Percentiles rank a stretch among this genome's conserved stretches.
These are phyloP conservation scores for Rhodotorula sp. DNA, from an alignment of 1,284 basidiomycete genomes.

Conservation along the genomic window DNA sequence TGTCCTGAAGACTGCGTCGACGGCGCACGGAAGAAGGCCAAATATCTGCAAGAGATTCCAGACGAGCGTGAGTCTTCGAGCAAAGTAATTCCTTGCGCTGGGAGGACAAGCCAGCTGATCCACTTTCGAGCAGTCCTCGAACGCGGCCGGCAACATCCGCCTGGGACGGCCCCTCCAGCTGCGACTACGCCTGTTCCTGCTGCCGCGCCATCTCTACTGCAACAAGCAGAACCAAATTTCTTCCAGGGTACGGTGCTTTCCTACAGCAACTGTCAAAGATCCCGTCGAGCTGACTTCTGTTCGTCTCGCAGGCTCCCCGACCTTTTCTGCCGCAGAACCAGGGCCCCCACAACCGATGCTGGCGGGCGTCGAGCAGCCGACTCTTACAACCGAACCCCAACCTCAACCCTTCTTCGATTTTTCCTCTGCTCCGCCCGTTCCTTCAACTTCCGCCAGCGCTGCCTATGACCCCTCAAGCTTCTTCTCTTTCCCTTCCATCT, in stretches of 20 bases:
- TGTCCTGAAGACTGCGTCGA: slow-evolving; percentile 85
- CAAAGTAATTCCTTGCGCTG: background rate
- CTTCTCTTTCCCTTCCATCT: slow-evolving; percentile 2
- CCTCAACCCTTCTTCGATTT: slow-evolving; percentile 30
- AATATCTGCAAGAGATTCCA: slow-evolving; percentile 88
- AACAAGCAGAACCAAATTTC: background rate
- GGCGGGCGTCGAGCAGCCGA: background rate
- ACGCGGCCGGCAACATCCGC: slow-evolving; percentile 1
- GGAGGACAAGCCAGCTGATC: background rate
- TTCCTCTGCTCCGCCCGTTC: background rate
- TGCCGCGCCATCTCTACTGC: background rate
- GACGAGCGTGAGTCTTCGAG: slow-evolving; percentile 67
- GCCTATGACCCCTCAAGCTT: slow-evolving; percentile 5
- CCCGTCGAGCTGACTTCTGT: background rate
- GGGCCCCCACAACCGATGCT: background rate
- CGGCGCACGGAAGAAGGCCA: slow-evolving; percentile 95
- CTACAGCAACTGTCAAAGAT: too few species aligned
- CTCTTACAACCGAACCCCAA: background rate
- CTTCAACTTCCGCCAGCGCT: background rate
- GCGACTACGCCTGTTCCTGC: background rate
- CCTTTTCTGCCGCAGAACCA: background rate
- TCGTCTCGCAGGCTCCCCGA: background rate
- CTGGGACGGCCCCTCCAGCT: too few species aligned
- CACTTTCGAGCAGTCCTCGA: slow-evolving; percentile 15
- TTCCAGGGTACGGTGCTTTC: background rate